phyloP scores from a whole-genome alignment of 1,284 basidiomycete species.

The Trametes polyzona region DNA sequence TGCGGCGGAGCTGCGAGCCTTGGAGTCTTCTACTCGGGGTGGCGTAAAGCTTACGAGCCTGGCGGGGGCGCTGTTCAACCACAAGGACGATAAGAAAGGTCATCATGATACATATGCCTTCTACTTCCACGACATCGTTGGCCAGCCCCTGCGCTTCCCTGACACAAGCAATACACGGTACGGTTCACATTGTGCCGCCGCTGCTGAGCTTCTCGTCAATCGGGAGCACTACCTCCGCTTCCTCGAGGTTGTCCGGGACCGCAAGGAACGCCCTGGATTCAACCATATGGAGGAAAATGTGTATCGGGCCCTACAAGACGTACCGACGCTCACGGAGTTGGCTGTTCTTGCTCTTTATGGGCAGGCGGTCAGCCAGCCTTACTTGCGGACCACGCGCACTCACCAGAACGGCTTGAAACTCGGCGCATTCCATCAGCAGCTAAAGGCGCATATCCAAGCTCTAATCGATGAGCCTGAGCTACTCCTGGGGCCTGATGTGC shows the following conservation, averaged over 20 bases:
- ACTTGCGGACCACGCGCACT: slow-evolving; percentile 19
- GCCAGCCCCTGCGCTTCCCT: slow-evolving; percentile 17
- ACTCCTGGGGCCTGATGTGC: not conserved
- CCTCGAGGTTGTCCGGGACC: slow-evolving; percentile 27
- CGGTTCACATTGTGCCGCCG: slow-evolving; percentile 33
- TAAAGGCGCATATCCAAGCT: slow-evolving; percentile 16
- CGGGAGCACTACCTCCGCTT: slow-evolving; percentile 27
- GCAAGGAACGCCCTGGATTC: slow-evolving; percentile 34
- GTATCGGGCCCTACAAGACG: slow-evolving; percentile 36
- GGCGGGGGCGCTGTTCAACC: slow-evolving; percentile 34
- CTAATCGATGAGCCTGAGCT: slow-evolving; percentile 1
- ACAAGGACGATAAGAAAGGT: slow-evolving; percentile 29
- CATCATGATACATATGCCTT: slow-evolving; percentile 30
- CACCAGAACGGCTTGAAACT: slow-evolving; percentile 18
- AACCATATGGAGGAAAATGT: slow-evolving; percentile 38
- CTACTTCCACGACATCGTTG: slow-evolving; percentile 1
- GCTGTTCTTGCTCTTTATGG: slow-evolving; percentile 35
- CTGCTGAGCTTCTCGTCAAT: slow-evolving; percentile 32
- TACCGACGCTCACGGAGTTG: slow-evolving; percentile 42
- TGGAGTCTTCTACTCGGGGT: slow-evolving; percentile 29
- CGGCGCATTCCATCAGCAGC: slow-evolving; percentile 11
- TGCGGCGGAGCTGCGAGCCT: slow-evolving; percentile 16
- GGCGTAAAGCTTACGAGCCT: slow-evolving; percentile 35
- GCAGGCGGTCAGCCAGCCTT: slow-evolving; percentile 26
- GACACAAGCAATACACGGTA: slow-evolving; percentile 37